phyloP scores from a whole-genome alignment of 805 yeast species.

The Pichia nanzhaoensis region DNA sequence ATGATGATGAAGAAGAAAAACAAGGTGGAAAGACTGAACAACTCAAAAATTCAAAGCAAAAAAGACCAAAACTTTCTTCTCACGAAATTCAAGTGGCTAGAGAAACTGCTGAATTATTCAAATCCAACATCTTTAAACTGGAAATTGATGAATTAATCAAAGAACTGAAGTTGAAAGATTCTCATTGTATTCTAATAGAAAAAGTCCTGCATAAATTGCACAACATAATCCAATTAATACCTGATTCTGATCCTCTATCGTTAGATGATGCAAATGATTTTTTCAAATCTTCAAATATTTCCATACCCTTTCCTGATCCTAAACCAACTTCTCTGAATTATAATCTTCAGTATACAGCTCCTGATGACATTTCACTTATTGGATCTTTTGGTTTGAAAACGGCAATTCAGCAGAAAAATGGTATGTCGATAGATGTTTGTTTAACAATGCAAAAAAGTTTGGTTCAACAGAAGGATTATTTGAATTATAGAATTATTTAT shows the following conservation, averaged over 20 bases:
- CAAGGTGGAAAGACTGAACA: conserved; percentile 8
- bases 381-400: conserved; percentile 90
- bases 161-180: conserved; percentile 71
- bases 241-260: conserved; percentile 44
- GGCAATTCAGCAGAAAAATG: conserved; percentile 55
- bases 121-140: conserved; percentile 89
- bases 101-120: conserved; percentile 90
- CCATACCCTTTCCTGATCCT: conserved; percentile 85
- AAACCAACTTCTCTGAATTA: conserved; percentile 66
- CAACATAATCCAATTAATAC: conserved; percentile 58
- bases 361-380: conserved; percentile 68
- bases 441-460: conserved; percentile 72
- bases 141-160: conserved; percentile 87
- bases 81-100: conserved; percentile 88
- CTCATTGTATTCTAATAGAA: conserved; percentile 59
- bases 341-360: conserved; percentile 61
- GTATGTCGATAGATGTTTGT: conserved; percentile 68
- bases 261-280: conserved; percentile 53
- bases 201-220: conserved; percentile 69
- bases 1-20: conserved; percentile 14
- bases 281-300: conserved; percentile 39
- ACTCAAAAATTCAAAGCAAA: conserved; percentile 3
- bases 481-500: conserved; percentile 84
- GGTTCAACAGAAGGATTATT: conserved; percentile 81
- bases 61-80: conserved; percentile 39